Evolutionary conservation across 2,329 filamentous ascomycete genomes (phyloP).

Genomic region (Diplodia intermedia): DNA sequence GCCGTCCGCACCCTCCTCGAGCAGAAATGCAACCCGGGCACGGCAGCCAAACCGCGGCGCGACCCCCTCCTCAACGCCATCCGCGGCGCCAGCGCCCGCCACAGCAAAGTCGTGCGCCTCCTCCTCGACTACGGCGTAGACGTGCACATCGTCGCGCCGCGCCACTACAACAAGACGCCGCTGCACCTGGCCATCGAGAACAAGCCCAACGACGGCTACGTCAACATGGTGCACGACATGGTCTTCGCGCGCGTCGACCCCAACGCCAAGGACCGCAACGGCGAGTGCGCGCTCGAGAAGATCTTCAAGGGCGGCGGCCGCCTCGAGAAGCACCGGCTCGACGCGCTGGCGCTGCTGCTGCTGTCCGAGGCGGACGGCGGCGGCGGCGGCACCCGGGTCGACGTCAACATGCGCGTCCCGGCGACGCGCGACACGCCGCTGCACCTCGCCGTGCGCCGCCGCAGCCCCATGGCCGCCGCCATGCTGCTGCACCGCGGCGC

Average conservation of each 20-base stretch:
- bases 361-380: not conserved
- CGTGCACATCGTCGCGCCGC: not conserved
- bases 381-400: not conserved
- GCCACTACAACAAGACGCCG: not conserved
- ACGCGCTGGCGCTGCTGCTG: constrained; percentile 26
- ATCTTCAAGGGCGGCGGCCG: constrained; percentile 13
- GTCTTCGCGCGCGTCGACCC: constrained; percentile 7
- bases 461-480: constrained; percentile 13
- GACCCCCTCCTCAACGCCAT: constrained; percentile 11
- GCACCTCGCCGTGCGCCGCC: constrained; percentile 26
- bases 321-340: not conserved
- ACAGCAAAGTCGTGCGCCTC: not conserved
- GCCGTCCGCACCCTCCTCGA: not conserved
- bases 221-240: not conserved
- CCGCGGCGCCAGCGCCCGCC: not conserved
- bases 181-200: constrained; percentile 4
- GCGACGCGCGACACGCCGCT: constrained; percentile 30
- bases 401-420: constrained; percentile 18
- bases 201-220: not conserved
- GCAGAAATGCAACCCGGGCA: constrained; percentile 20
- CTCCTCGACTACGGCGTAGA: not conserved
- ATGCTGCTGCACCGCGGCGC: constrained; percentile 32
- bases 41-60: not conserved
- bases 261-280: constrained; percentile 9
- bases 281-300: constrained; percentile 24